phyloP scores from a whole-genome alignment of 345 rosid genomes.

The Anastatica hierochuntica region DNA sequence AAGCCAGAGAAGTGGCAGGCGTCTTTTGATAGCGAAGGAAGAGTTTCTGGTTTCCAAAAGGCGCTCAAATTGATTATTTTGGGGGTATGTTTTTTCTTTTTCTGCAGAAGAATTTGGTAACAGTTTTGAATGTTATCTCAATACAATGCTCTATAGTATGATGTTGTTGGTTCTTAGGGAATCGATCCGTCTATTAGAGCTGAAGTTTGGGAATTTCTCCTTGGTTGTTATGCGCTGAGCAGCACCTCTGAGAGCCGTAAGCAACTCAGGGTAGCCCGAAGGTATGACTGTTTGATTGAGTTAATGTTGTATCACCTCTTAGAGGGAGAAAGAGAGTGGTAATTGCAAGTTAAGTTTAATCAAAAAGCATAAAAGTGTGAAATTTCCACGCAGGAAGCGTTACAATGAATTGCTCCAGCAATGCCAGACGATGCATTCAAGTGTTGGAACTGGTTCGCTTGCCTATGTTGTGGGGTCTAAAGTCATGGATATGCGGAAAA shows the following conservation, averaged over 20 bases:
- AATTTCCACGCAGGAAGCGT: slow-evolving; percentile 4
- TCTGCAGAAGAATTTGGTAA: neutral
- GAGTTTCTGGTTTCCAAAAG: slow-evolving; percentile 57
- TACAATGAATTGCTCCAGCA: slow-evolving; percentile 50
- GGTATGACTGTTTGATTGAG: slow-evolving; percentile 30
- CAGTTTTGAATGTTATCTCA: neutral
- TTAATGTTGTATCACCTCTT: neutral
- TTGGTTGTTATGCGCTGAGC: slow-evolving; percentile 61
- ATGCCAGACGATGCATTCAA: slow-evolving; percentile 73
- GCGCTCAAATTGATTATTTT: slow-evolving; percentile 54
- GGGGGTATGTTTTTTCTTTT: slow-evolving; percentile 47
- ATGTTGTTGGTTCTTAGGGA: slow-evolving; percentile 25
- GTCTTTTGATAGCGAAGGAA: slow-evolving; percentile 57
- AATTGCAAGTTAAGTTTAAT: neutral
- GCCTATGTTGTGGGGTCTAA: slow-evolving; percentile 79
- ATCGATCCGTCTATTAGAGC: slow-evolving; percentile 73
- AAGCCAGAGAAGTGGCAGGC: slow-evolving; percentile 77
- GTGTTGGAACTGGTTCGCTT: slow-evolving; percentile 74
- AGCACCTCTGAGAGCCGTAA: slow-evolving; percentile 60
- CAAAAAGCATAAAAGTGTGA: neutral
- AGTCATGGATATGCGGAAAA: slow-evolving; percentile 73
- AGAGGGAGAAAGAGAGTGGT: neutral
- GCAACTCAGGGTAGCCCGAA: slow-evolving; percentile 55
- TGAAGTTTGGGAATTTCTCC: slow-evolving; percentile 85
- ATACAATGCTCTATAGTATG: neutral